These are phyloP conservation scores for Corinectria fuckeliana DNA, from an alignment of 2,329 filamentous ascomycete genomes.

Conservation along the genomic window DNA sequence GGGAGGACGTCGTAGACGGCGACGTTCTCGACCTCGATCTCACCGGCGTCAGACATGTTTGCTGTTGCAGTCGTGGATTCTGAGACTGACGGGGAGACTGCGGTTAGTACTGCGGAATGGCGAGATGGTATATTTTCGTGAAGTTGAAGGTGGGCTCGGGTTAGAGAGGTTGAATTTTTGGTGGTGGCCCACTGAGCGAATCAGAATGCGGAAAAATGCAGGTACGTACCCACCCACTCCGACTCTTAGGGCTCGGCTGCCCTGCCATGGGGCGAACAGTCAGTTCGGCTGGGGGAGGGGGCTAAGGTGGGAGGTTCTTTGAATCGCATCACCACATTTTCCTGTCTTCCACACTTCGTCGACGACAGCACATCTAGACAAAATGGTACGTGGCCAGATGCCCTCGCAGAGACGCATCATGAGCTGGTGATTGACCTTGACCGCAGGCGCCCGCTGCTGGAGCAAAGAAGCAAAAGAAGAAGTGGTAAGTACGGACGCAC, in stretches of 20 bases:
- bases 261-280: constrained; percentile 49
- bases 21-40: constrained; percentile 88
- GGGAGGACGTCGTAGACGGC: constrained; percentile 81
- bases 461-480: constrained; percentile 61
- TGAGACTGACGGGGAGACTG: constrained; percentile 46
- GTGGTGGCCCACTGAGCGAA: constrained; percentile 46
- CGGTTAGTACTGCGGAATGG: constrained; percentile 47
- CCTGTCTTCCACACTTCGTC: constrained; percentile 46
- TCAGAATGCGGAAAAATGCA: constrained; percentile 39
- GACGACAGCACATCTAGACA: constrained; percentile 51
- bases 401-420: constrained; percentile 15
- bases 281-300: constrained; percentile 33
- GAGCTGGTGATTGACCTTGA: constrained; percentile 32
- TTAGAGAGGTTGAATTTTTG: constrained; percentile 45
- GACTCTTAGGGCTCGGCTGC: constrained; percentile 51
- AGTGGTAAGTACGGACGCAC: constrained; percentile 46
- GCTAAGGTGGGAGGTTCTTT: constrained; percentile 41
- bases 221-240: constrained; percentile 39
- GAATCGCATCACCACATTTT: constrained; percentile 37
- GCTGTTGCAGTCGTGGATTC: constrained; percentile 50
- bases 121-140: constrained; percentile 47
- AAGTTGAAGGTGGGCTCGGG: constrained; percentile 44
- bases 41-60: constrained; percentile 93
- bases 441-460: constrained; percentile 52
- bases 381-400: constrained; percentile 48